These are phyloP conservation scores for Williopsis jadinii DNA, from an alignment of 1,139 yeast genomes.

Conservation along the genomic window DNA sequence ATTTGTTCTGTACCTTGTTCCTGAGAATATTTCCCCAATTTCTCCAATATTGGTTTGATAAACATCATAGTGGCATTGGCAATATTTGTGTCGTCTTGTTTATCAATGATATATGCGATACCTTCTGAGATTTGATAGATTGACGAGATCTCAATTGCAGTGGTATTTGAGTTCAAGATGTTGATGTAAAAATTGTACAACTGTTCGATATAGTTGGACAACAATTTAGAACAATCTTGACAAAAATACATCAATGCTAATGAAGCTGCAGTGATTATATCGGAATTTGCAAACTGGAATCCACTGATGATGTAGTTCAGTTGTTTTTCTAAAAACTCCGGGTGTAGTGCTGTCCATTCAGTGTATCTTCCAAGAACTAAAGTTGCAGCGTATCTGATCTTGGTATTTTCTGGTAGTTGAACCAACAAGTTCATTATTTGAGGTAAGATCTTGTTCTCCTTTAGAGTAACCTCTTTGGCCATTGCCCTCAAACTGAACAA, in stretches of 20 bases:
- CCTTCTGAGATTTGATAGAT: slow-evolving; percentile 84
- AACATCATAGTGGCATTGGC: slow-evolving; percentile 48
- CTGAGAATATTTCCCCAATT: slow-evolving; percentile 29
- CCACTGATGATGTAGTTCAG: slow-evolving; percentile 80
- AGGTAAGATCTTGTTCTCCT: slow-evolving; percentile 67
- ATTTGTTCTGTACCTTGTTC: slow-evolving; percentile 30
- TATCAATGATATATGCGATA: slow-evolving; percentile 71
- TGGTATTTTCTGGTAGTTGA: slow-evolving; percentile 77
- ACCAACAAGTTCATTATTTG: slow-evolving; percentile 65
- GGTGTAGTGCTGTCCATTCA: slow-evolving; percentile 88
- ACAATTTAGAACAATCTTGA: slow-evolving; percentile 72
- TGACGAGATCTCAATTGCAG: slow-evolving; percentile 56
- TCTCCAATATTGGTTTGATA: slow-evolving; percentile 57
- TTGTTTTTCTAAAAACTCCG: slow-evolving; percentile 75
- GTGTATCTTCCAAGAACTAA: slow-evolving; percentile 91
- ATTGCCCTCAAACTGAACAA: slow-evolving; percentile 85
- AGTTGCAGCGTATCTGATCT: slow-evolving; percentile 87
- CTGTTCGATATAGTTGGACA: slow-evolving; percentile 70
- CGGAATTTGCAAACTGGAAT: slow-evolving; percentile 41
- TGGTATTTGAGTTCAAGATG: slow-evolving; percentile 31
- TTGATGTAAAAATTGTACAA: slow-evolving; percentile 68
- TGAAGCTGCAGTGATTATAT: slow-evolving; percentile 79
- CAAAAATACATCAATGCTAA: slow-evolving; percentile 94
- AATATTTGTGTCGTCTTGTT: slow-evolving; percentile 41
- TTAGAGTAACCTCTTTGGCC: slow-evolving; percentile 82